Evolutionary conservation across 2,329 filamentous ascomycete genomes (phyloP).

Genomic region (Thielaviopsis euricoi): DNA sequence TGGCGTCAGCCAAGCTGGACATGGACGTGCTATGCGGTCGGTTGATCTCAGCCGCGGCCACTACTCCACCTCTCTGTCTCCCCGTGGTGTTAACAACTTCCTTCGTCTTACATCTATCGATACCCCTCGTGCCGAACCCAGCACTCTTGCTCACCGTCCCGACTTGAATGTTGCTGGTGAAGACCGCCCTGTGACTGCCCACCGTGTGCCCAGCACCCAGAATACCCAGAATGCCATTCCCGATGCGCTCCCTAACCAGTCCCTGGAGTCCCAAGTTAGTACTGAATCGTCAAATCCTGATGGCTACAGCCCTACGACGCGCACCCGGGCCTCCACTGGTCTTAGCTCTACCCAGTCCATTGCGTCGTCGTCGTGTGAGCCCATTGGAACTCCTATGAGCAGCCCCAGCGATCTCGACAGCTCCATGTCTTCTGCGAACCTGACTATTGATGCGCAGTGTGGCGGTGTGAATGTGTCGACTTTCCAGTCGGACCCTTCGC

Average conservation of each 20-base stretch:
- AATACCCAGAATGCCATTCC: conserved; percentile 2
- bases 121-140: conserved; percentile 18
- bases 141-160: conserved; percentile 15
- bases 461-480: conserved; percentile 29
- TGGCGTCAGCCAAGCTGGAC: conserved; percentile 20
- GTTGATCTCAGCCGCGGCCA: conserved; percentile 21
- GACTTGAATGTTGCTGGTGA: conserved; percentile 18
- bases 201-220: conserved; percentile 22
- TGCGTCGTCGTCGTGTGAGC: conserved; percentile 25
- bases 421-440: conserved; percentile 28
- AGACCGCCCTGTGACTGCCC: conserved; percentile 31
- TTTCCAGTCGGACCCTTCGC: conserved; percentile 47
- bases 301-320: not conserved
- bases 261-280: conserved; percentile 5
- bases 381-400: conserved; percentile 33
- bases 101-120: conserved; percentile 8
- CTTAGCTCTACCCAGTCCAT: conserved; percentile 34
- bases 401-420: conserved; percentile 37
- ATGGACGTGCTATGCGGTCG: conserved; percentile 30
- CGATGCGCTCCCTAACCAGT: conserved; percentile 2
- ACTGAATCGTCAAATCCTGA: conserved; percentile 1
- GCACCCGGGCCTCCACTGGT: conserved; percentile 8
- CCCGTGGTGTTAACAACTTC: conserved; percentile 8
- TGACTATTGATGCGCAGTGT: conserved; percentile 3
- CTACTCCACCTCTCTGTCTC: conserved; percentile 7